Conservation (phyloP, 495 filamentous ascomycete species). For the Jackrogersella minutella region DNA sequence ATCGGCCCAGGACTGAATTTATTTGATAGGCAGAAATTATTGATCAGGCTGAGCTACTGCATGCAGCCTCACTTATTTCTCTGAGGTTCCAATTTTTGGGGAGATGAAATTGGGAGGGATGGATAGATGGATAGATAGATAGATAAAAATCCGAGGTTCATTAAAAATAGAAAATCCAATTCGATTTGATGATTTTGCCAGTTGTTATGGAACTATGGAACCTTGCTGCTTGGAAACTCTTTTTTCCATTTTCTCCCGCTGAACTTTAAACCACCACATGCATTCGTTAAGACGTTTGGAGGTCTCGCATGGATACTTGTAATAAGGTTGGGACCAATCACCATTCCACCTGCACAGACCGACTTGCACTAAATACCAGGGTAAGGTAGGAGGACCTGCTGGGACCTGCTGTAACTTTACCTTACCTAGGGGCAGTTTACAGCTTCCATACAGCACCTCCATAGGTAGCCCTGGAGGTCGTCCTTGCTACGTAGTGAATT, state of each 20-base stretch:
- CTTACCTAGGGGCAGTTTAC: neutral
- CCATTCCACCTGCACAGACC: neutral
- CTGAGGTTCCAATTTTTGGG: too few species aligned
- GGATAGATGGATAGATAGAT: too few species aligned
- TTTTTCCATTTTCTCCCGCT: too few species aligned
- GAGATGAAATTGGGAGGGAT: too few species aligned
- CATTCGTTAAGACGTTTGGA: conserved; percentile 9
- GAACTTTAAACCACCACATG: too few species aligned
- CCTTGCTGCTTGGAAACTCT: too few species aligned
- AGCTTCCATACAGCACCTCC: too few species aligned
- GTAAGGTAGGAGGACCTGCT: conserved; percentile 1
- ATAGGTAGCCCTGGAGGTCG: neutral
- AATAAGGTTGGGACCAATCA: conserved; percentile 26
- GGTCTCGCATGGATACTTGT: conserved; percentile 8
- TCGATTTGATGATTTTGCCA: too few species aligned
- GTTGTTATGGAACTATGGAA: too few species aligned
- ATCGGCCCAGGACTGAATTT: neutral
- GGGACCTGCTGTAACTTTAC: neutral
- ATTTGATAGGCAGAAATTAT: conserved; percentile 21
- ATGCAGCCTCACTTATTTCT: conserved; percentile 34
- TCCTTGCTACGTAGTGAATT: neutral
- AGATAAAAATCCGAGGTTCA: neutral
- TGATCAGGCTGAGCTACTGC: conserved; percentile 33
- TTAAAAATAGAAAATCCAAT: conserved; percentile 13
- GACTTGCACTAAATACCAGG: conserved; percentile 16